Percentiles rank a stretch among this genome's conserved stretches.
phyloP scores from a whole-genome alignment of 2,329 filamentous ascomycete species.

The Alternaria burnsii region DNA sequence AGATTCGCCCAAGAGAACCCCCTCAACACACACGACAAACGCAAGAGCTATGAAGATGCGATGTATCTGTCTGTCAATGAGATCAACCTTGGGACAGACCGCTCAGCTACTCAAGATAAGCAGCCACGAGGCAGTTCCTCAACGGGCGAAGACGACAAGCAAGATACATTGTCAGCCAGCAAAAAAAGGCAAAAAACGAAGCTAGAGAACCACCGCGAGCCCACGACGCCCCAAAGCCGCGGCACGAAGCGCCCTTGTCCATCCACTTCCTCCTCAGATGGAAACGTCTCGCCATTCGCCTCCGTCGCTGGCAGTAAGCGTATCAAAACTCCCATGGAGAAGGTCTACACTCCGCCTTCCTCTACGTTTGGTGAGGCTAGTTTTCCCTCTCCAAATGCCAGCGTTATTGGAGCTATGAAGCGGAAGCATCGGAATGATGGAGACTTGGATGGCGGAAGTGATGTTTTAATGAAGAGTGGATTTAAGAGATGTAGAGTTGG shows the following conservation, averaged over 20 bases:
- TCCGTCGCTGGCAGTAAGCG: neutral
- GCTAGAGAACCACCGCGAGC: neutral
- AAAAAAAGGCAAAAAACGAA: neutral
- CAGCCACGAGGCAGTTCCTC: neutral
- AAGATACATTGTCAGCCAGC: neutral
- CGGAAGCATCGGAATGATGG: neutral
- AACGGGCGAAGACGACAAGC: neutral
- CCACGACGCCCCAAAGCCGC: neutral
- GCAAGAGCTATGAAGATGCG: neutral
- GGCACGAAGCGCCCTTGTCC: neutral
- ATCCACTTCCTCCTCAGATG: neutral
- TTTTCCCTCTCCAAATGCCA: neutral
- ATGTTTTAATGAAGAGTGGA: neutral
- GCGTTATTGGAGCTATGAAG: neutral
- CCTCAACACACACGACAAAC: neutral
- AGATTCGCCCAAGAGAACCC: neutral
- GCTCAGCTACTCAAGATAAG: no score
- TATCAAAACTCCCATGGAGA: no score
- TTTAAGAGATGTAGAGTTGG: neutral
- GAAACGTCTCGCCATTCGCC: neutral
- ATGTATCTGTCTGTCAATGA: neutral
- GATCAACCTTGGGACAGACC: rapidly evolving
- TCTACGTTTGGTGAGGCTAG: neutral
- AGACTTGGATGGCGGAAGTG: neutral
- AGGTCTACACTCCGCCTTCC: neutral